A percentile compares a stretch with the other conserved stretches of the same genome.
These are phyloP conservation scores for Endoconidiophora polonica DNA, from an alignment of 2,329 filamentous ascomycete genomes.

Conservation along the genomic window DNA sequence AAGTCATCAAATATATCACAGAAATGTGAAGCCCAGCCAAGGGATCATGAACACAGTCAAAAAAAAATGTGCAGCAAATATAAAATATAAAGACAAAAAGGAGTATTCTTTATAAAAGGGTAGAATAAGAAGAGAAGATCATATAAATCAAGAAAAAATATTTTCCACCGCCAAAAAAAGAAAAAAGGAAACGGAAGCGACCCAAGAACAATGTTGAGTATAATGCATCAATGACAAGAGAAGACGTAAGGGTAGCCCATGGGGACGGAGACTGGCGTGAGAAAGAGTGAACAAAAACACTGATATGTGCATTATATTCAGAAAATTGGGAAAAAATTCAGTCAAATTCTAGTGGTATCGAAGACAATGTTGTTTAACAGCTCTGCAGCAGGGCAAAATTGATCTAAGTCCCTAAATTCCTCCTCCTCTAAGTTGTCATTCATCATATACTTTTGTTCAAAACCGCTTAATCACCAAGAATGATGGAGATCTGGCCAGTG, in stretches of 20 bases:
- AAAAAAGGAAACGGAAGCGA: neutral
- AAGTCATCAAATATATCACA: neutral
- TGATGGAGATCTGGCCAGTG: slow-evolving; percentile 18
- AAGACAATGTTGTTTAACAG: slow-evolving; percentile 2
- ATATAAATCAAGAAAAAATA: neutral
- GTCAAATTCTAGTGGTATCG: slow-evolving; percentile 12
- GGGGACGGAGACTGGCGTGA: neutral
- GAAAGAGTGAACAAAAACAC: neutral
- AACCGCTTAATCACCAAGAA: slow-evolving; percentile 17
- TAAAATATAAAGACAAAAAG: neutral
- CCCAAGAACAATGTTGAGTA: neutral
- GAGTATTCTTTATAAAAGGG: neutral
- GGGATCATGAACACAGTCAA: neutral
- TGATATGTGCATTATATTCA: slow-evolving; percentile 12
- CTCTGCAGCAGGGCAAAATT: neutral
- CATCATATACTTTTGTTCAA: neutral
- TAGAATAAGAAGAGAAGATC: neutral
- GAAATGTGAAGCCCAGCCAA: neutral
- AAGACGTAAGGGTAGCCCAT: neutral
- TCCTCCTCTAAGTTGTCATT: neutral
- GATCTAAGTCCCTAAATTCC: neutral
- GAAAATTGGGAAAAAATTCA: slow-evolving; percentile 5
- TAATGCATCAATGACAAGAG: neutral
- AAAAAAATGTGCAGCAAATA: neutral
- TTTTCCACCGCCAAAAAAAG: neutral